These are phyloP conservation scores for Podospora comata DNA, from an alignment of 495 filamentous ascomycete species.

Conservation along the genomic window DNA sequence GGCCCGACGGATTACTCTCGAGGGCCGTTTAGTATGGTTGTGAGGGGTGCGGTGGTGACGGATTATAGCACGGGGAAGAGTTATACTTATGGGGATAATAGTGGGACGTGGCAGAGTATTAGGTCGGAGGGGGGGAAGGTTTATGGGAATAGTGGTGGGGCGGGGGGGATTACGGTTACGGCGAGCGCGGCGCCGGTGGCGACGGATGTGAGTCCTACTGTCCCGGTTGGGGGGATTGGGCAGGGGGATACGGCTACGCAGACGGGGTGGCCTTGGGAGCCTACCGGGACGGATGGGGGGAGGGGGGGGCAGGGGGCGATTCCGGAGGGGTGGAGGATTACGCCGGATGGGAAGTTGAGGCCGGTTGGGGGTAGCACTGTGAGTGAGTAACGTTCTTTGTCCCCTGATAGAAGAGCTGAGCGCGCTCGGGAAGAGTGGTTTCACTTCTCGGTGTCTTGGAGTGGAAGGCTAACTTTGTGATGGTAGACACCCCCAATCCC, in stretches of 20 bases:
- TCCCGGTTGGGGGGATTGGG: constrained; percentile 59
- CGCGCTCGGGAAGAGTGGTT: background rate
- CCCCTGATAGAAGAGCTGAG: background rate
- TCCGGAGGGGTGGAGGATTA: constrained; percentile 72
- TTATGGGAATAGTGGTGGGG: constrained; percentile 56
- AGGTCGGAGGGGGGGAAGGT: constrained; percentile 50
- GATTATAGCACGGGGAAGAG: constrained; percentile 88
- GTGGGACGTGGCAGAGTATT: constrained; percentile 70
- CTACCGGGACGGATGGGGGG: constrained; percentile 32
- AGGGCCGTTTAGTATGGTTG: constrained; percentile 82
- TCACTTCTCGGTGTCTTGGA: background rate
- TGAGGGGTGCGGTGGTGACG: constrained; percentile 69
- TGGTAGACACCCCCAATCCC: constrained; percentile 14
- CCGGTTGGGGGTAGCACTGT: constrained; percentile 48
- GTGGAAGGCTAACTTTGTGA: background rate
- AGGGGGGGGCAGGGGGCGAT: constrained; percentile 39
- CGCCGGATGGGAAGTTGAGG: constrained; percentile 64
- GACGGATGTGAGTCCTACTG: constrained; percentile 35
- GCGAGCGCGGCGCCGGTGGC: constrained; percentile 41
- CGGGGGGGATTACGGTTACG: constrained; percentile 47
- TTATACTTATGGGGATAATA: constrained; percentile 74
- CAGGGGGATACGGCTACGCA: constrained; percentile 42
- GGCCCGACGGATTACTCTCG: constrained; percentile 73
- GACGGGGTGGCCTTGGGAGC: constrained; percentile 50
- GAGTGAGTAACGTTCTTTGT: constrained; percentile 21